Evolutionary conservation across 306 rosid genomes (phyloP).

Genomic region (Luffa aegyptiaca): DNA sequence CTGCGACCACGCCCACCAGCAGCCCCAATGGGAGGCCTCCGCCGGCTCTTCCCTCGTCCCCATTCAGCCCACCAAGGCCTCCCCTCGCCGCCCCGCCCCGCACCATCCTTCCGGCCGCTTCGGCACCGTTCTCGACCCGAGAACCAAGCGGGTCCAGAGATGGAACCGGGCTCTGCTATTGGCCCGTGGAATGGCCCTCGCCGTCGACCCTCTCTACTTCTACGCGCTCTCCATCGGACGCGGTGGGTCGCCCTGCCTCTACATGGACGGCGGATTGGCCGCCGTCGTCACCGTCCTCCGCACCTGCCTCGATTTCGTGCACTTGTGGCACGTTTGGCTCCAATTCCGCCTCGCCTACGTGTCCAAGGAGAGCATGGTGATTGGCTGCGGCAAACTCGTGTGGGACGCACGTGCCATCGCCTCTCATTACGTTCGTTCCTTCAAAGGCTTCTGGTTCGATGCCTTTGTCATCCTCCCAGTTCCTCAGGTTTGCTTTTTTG

Average conservation of each 20-base stretch:
- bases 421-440: conserved; percentile 50
- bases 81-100: neutral
- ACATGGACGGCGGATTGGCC: conserved; percentile 83
- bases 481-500: conserved; percentile 50
- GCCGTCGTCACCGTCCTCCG: conserved; percentile 62
- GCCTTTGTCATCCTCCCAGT: conserved; percentile 79
- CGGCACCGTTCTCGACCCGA: conserved; percentile 65
- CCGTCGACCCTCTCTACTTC: conserved; percentile 84
- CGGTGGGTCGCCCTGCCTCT: conserved; percentile 72
- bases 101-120: conserved; percentile 20
- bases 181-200: conserved; percentile 83
- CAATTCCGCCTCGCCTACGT: conserved; percentile 83
- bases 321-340: conserved; percentile 69
- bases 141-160: conserved; percentile 68
- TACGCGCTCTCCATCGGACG: conserved; percentile 83
- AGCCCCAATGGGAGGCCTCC: conserved; percentile 85
- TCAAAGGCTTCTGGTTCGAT: conserved; percentile 91
- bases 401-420: conserved; percentile 90
- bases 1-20: conserved; percentile 51
- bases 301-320: conserved; percentile 64
- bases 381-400: conserved; percentile 96
- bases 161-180: conserved; percentile 76
- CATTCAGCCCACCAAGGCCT: conserved; percentile 28
- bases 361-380: conserved; percentile 74
- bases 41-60: conserved; percentile 80